Conservation (phyloP, 192 early-diverging fungal species). For the Rhizophagus clarus region DNA sequence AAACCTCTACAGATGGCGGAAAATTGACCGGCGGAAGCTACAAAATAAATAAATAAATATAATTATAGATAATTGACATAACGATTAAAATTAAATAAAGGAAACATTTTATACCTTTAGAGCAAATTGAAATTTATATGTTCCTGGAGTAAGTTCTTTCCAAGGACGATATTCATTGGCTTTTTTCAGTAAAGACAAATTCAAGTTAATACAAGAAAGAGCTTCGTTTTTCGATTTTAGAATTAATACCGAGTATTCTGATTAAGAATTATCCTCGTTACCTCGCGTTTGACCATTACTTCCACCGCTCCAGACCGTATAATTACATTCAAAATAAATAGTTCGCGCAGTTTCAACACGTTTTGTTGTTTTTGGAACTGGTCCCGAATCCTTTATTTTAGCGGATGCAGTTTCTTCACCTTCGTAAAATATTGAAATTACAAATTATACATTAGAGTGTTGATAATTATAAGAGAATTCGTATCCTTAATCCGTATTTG, state of each 20-base stretch:
- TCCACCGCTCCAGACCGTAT: not conserved
- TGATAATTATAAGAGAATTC: not conserved
- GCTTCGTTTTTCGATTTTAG: not conserved
- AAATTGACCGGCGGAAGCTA: slow-evolving; percentile 47
- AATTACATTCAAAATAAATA: slow-evolving; percentile 7
- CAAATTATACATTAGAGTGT: not conserved
- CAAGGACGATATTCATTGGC: slow-evolving; percentile 29
- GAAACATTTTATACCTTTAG: slow-evolving; percentile 36
- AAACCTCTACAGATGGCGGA: slow-evolving; percentile 45
- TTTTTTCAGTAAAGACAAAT: not conserved
- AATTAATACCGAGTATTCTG: too few species aligned
- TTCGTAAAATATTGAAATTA: not conserved
- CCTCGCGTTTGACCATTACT: not conserved
- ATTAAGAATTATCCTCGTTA: not conserved
- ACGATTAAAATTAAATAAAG: not conserved
- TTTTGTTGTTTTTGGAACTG: not conserved
- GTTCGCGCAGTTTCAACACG: not conserved
- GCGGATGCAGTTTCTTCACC: not conserved
- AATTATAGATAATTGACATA: not conserved
- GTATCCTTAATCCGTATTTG: not conserved
- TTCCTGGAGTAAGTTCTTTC: slow-evolving; percentile 37
- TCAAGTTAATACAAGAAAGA: not conserved
- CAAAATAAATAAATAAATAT: not conserved
- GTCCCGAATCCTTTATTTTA: not conserved
- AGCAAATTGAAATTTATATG: slow-evolving; percentile 42